Conservation (phyloP, 768 basidiomycete genomes). For the Trametes villosa region DNA sequence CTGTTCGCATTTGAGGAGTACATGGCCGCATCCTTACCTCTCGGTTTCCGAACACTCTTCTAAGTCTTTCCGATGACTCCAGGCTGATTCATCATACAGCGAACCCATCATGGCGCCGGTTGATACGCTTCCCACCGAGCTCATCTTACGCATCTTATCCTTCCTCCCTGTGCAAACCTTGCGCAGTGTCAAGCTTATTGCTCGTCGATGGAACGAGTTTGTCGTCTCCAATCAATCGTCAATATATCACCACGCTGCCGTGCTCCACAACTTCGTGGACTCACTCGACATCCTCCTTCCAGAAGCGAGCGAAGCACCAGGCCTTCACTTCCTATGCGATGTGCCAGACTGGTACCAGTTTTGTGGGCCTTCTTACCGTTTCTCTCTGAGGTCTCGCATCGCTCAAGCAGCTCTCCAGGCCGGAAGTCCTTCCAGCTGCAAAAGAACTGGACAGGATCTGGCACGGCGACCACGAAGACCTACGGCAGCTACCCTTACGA, state of each 20-base stretch:
- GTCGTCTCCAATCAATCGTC: conserved; percentile 49
- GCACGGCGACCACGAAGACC: conserved; percentile 43
- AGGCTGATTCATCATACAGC: neutral
- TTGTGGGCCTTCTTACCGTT: conserved; percentile 47
- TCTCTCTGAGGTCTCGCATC: neutral
- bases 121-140: conserved; percentile 57
- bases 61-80: neutral
- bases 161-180: conserved; percentile 55
- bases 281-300: conserved; percentile 34
- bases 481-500: conserved; percentile 39
- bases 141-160: conserved; percentile 52
- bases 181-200: conserved; percentile 40
- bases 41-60: neutral
- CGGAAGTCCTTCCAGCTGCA: conserved; percentile 48
- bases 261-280: conserved; percentile 51
- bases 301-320: conserved; percentile 38
- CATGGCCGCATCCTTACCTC: no score
- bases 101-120: conserved; percentile 39
- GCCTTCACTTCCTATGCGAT: conserved; percentile 41
- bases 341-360: conserved; percentile 59
- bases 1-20: no score
- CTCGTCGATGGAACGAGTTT: conserved; percentile 52
- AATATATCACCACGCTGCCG: conserved; percentile 64
- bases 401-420: conserved; percentile 40
- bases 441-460: conserved; percentile 59